Conservation (phyloP, 169 alveolate species). For the Plasmodium fragile region DNA sequence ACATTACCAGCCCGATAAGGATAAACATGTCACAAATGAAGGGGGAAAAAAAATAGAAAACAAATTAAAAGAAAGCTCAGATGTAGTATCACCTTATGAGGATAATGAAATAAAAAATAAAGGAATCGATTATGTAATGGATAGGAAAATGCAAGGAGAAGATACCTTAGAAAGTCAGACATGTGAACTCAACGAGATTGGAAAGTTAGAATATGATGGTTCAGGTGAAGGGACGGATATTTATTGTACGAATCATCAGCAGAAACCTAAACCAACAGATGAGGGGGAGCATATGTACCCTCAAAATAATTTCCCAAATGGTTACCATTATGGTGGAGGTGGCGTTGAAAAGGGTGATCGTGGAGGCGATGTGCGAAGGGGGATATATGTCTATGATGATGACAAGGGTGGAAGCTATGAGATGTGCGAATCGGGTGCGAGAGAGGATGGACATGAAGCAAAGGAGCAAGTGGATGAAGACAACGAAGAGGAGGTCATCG, state of each 20-base stretch:
- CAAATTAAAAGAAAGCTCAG: constrained; percentile 33
- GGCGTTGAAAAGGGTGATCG: neutral
- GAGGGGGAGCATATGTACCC: neutral
- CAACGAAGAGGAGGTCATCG: neutral
- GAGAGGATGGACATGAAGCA: neutral
- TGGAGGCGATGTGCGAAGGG: too few species aligned
- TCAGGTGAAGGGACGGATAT: neutral
- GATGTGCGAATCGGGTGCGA: neutral
- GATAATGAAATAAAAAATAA: neutral
- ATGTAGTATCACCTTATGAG: constrained; percentile 22
- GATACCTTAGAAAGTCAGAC: neutral
- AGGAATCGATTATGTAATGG: neutral
- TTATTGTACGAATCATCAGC: neutral
- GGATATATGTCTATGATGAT: too few species aligned
- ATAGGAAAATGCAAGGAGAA: neutral
- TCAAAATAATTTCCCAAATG: neutral
- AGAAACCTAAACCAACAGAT: neutral
- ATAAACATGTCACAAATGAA: neutral
- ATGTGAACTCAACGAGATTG: neutral
- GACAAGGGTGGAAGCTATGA: neutral
- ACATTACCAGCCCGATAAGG: neutral
- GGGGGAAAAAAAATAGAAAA: neutral
- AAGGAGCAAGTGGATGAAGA: neutral
- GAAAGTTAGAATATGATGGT: neutral
- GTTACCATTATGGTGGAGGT: neutral